These are phyloP conservation scores for Pezicula rhizophila DNA, from an alignment of 2,329 filamentous ascomycete genomes.

Conservation along the genomic window DNA sequence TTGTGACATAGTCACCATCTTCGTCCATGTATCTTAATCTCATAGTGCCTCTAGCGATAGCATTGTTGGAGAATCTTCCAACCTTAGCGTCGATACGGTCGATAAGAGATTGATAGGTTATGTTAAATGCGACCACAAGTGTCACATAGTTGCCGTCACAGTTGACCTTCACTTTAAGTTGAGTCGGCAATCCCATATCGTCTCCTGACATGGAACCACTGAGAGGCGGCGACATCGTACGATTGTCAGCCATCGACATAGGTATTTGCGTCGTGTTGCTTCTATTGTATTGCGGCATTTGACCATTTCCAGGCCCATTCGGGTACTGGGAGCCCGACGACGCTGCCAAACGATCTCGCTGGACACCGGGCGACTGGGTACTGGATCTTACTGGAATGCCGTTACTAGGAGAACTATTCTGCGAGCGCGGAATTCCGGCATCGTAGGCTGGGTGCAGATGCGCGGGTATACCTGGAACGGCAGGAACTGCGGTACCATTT, in stretches of 20 bases:
- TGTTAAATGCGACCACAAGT: constrained; percentile 92
- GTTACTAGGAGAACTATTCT: constrained; percentile 69
- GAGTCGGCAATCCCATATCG: constrained; percentile 55
- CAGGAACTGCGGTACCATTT: constrained; percentile 56
- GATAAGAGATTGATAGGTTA: constrained; percentile 86
- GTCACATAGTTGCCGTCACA: constrained; percentile 90
- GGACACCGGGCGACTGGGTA: constrained; percentile 64
- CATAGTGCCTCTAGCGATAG: constrained; percentile 74
- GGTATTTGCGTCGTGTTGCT: constrained; percentile 20
- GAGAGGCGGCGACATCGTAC: constrained; percentile 41
- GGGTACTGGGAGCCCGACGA: constrained; percentile 34
- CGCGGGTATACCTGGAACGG: constrained; percentile 70
- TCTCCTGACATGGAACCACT: constrained; percentile 21
- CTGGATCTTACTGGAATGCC: constrained; percentile 61
- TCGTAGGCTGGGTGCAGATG: constrained; percentile 59
- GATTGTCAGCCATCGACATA: constrained; percentile 25
- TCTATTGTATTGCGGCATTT: constrained; percentile 21
- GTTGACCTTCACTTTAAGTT: constrained; percentile 93
- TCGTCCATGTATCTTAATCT: constrained; percentile 88
- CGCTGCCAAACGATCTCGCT: constrained; percentile 48
- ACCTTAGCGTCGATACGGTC: constrained; percentile 96
- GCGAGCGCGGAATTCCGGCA: constrained; percentile 65
- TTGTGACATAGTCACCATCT: constrained; percentile 88
- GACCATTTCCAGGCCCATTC: constrained; percentile 18
- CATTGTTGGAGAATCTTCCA: constrained; percentile 76